Percentiles rank a stretch among this genome's conserved stretches.
phyloP scores from a whole-genome alignment of 306 rosid species.

The Castanea crenata region DNA sequence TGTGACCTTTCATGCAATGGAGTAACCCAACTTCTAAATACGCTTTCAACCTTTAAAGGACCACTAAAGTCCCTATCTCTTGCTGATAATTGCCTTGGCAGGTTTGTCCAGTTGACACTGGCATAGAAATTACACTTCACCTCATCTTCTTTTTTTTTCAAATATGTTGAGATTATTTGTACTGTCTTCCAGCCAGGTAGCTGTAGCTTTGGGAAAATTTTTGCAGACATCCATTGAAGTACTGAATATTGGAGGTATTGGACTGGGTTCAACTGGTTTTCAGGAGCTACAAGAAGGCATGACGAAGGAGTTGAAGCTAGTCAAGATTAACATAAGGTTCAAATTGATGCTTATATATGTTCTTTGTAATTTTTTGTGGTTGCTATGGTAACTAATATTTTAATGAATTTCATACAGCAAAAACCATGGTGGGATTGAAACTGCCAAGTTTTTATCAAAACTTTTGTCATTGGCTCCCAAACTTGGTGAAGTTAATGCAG shows the following conservation, averaged over 20 bases:
- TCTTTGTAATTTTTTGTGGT: conserved; percentile 20
- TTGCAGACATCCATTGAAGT: conserved; percentile 52
- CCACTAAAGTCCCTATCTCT: conserved; percentile 75
- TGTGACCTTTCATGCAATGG: conserved; percentile 72
- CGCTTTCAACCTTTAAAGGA: conserved; percentile 49
- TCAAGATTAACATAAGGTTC: conserved; percentile 75
- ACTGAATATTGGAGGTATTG: conserved; percentile 62
- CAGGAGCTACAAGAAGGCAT: conserved; percentile 47
- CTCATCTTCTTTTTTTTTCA: conserved; percentile 12
- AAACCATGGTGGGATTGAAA: conserved; percentile 76
- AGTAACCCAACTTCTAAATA: conserved; percentile 51
- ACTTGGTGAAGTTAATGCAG: conserved; percentile 62
- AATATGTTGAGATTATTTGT: conserved; percentile 30
- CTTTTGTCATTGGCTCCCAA: conserved; percentile 60
- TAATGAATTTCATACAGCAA: conserved; percentile 44
- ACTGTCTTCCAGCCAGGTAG: conserved; percentile 55
- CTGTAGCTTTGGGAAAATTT: conserved; percentile 60
- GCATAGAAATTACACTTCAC: conserved; percentile 17
- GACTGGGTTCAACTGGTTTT: conserved; percentile 70
- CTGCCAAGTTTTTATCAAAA: conserved; percentile 65
- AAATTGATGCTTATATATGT: conserved; percentile 16
- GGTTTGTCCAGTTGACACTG: conserved; percentile 50
- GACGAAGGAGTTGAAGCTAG: conserved; percentile 49
- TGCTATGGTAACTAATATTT: conserved; percentile 13
- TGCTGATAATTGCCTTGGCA: conserved; percentile 83